Conservation (phyloP, 257 asterid genomes). For the Linaria vulgaris region DNA sequence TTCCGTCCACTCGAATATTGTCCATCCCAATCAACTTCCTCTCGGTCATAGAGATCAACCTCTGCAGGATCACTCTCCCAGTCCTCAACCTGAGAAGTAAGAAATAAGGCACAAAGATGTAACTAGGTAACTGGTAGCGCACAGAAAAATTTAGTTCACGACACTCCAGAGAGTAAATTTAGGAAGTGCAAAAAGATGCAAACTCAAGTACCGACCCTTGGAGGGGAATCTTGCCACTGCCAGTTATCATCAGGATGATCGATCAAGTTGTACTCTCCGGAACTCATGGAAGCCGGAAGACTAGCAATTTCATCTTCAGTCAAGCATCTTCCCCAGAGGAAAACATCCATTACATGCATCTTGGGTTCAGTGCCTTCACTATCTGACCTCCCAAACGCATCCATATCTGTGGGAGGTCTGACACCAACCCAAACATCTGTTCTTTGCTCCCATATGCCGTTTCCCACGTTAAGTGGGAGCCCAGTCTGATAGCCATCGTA, state of each 20-base stretch:
- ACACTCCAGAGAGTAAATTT: no score
- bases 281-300: conserved; percentile 78
- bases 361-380: conserved; percentile 95
- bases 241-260: conserved; percentile 91
- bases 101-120: conserved; percentile 15
- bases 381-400: conserved; percentile 98
- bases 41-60: conserved; percentile 96
- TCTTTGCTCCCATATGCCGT: conserved; percentile 85
- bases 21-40: conserved; percentile 99
- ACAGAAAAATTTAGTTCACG: background rate
- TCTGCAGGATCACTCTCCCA: conserved; percentile 99
- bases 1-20: conserved; percentile 98
- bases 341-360: conserved; percentile 96
- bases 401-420: conserved; percentile 90
- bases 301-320: conserved; percentile 88
- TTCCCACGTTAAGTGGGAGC: conserved; percentile 75
- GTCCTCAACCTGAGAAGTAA: conserved; percentile 73
- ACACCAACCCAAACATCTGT: conserved; percentile 91
- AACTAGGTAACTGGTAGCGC: conserved; percentile 22
- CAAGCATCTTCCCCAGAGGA: conserved; percentile 97
- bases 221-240: conserved; percentile 99
- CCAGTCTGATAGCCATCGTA: conserved; percentile 91
- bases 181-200: conserved; percentile 20
- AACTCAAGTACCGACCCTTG: conserved; percentile 61
- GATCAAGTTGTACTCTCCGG: conserved; percentile 62